Evolutionary conservation across 495 filamentous ascomycete species (phyloP), one percentile per base, ranked within the genome.

Genomic region (Stereocaulon alpinum): DNA sequence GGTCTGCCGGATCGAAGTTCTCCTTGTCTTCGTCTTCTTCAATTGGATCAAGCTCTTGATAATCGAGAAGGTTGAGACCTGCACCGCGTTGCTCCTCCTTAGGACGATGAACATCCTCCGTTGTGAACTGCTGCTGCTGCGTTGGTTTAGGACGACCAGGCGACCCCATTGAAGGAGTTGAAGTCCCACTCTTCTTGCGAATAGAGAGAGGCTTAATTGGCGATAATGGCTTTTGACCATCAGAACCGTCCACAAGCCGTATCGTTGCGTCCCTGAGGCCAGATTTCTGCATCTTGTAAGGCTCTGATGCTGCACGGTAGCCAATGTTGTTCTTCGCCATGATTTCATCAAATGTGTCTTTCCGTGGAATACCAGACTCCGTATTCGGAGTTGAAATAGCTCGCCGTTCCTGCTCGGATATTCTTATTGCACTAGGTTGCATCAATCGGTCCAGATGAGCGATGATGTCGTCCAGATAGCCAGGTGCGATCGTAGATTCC

Each of bases 391-490:
- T 82, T 24, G 84, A 85, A 6, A 76, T 72, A 7, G 72, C 68
- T 51, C 78, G 74, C 56, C 74, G 75, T 6, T 72, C 67, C 41
- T 61, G 55, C 10, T 72, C 60, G 50, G 64, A 37, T 56, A 68
- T 17, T 65, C 62, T n/a, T 42, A 63, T 18, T 61, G 54, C 41
- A 50, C 74, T 74, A 40, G 80, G 73, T 56, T 80, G 73, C 65
- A 85, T 82, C 53, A 86, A 70, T n/a, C 77, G 72, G 66, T 86
- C 83, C 30, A 86, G 71, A 56, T 85, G 78, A 1, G 74, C 73
- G 43, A 87, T 81, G 3, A 87, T 77, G 37, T 80, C 77, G 20
- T 78, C 75, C 30, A 87, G 68, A 59, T 80, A 79, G 0, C 65
- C 72, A 2, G 75, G 72, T n/a, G 62, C 65, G 12, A 71, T 69